Percentiles rank a stretch among this genome's conserved stretches.
These are phyloP conservation scores for Immersiella caudata DNA, from an alignment of 495 filamentous ascomycete species.

Conservation along the genomic window DNA sequence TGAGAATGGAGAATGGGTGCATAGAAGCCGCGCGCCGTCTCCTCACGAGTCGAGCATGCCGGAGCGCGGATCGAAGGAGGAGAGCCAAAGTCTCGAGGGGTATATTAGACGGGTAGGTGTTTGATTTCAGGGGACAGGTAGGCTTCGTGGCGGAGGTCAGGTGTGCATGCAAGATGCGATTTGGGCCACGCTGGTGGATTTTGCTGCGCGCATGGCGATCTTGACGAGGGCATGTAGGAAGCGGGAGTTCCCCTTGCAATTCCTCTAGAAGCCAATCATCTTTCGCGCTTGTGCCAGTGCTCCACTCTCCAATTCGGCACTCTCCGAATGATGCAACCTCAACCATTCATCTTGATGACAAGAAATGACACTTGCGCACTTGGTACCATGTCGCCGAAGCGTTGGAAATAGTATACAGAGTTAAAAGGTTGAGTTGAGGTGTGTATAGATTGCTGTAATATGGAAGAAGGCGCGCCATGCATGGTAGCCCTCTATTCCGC, in stretches of 20 bases:
- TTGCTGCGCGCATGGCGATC: conserved; percentile 11
- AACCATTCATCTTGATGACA: neutral
- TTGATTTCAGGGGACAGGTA: neutral
- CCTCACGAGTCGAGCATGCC: conserved; percentile 38
- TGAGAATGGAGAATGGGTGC: conserved; percentile 94
- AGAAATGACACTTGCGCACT: neutral
- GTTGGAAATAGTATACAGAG: neutral
- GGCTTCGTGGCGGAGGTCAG: conserved; percentile 6
- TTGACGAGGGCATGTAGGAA: neutral
- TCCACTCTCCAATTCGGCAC: neutral
- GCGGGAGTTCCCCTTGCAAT: conserved; percentile 13
- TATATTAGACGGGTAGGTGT: neutral
- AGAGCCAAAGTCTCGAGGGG: neutral
- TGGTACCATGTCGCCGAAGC: neutral
- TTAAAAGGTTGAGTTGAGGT: no score
- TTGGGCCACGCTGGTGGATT: conserved; percentile 1
- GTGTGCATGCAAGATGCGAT: conserved; percentile 10
- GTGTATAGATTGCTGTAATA: no score
- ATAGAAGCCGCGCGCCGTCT: conserved; percentile 60
- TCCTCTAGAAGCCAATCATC: neutral
- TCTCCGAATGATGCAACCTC: neutral
- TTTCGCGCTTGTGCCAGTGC: neutral
- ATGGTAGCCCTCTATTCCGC: no score
- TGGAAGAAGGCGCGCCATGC: no score
- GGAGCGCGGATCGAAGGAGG: conserved; percentile 11